phyloP scores from a whole-genome alignment of 345 rosid species.

The Streptanthus diversifolius region DNA sequence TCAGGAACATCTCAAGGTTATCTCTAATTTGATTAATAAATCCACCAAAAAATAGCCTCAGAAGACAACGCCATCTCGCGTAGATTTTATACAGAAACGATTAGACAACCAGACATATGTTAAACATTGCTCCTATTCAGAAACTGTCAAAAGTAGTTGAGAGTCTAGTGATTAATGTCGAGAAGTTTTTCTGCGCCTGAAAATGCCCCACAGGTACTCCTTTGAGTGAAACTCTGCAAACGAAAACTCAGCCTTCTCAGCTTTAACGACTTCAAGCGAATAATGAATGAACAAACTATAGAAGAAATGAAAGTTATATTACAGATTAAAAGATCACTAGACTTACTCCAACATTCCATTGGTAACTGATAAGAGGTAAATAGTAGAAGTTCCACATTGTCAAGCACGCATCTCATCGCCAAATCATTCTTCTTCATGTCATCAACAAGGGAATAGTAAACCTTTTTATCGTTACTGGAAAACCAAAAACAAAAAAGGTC shows the following conservation, averaged over 20 bases:
- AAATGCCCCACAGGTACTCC: conserved; percentile 70
- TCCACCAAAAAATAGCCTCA: not conserved
- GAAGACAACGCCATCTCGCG: not conserved
- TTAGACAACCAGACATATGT: not conserved
- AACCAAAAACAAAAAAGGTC: conserved; percentile 3
- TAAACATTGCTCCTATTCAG: conserved; percentile 10
- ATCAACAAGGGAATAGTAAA: conserved; percentile 41
- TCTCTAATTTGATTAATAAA: not conserved
- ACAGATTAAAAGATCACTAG: not conserved
- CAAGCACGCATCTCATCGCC: conserved; percentile 49
- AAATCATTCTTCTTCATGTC: conserved; percentile 49
- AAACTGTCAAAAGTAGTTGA: not conserved
- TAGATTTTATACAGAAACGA: not conserved
- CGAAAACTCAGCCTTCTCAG: not conserved
- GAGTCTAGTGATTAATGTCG: conserved; percentile 2
- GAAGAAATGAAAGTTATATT: not conserved
- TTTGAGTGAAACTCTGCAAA: conserved; percentile 53
- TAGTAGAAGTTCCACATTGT: conserved; percentile 61
- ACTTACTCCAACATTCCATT: conserved; percentile 54
- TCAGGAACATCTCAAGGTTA: not conserved
- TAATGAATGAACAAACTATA: not conserved
- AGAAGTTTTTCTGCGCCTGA: conserved; percentile 43
- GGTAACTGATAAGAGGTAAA: conserved; percentile 65
- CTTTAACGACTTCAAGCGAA: not conserved
- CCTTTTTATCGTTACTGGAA: conserved; percentile 40